phyloP scores from a whole-genome alignment of 306 rosid species.

The Astragalus membranaceus region DNA sequence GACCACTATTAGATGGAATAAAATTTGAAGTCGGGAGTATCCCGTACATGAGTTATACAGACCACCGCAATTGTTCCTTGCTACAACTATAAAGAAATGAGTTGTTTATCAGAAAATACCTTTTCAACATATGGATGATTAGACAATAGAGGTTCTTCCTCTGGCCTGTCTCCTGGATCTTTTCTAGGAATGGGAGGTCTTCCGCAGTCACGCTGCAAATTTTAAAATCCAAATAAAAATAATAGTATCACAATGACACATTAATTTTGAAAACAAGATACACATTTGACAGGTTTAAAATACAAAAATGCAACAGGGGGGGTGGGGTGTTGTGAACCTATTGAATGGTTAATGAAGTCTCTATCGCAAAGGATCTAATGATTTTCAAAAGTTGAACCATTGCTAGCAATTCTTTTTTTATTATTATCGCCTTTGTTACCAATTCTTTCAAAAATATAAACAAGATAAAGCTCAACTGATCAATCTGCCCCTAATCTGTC shows the following conservation, averaged over 20 bases:
- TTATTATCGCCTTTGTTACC: background rate
- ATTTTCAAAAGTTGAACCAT: too few relatives aligned
- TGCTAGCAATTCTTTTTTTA: too few relatives aligned
- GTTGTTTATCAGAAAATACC: slow-evolving; percentile 35
- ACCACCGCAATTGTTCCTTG: slow-evolving; percentile 6
- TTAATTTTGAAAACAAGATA: background rate
- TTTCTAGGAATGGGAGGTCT: slow-evolving; percentile 89
- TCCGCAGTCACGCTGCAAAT: slow-evolving; percentile 78
- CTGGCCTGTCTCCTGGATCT: slow-evolving; percentile 83
- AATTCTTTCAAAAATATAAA: slow-evolving; percentile 4
- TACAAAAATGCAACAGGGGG: background rate
- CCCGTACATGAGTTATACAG: slow-evolving; percentile 11
- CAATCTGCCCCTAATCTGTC: background rate
- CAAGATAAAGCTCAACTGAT: background rate
- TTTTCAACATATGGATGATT: slow-evolving; percentile 89
- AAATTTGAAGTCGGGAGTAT: background rate
- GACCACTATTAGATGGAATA: background rate
- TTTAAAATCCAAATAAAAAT: slow-evolving; percentile 17
- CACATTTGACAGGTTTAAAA: background rate
- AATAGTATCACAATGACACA: background rate
- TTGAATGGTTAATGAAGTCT: too few relatives aligned
- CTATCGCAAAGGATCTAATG: too few relatives aligned
- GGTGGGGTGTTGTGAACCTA: too few relatives aligned
- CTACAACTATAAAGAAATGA: slow-evolving; percentile 6
- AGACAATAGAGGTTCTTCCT: slow-evolving; percentile 76